phyloP scores from a whole-genome alignment of 2,329 filamentous ascomycete species.

The Fusarium sp. region DNA sequence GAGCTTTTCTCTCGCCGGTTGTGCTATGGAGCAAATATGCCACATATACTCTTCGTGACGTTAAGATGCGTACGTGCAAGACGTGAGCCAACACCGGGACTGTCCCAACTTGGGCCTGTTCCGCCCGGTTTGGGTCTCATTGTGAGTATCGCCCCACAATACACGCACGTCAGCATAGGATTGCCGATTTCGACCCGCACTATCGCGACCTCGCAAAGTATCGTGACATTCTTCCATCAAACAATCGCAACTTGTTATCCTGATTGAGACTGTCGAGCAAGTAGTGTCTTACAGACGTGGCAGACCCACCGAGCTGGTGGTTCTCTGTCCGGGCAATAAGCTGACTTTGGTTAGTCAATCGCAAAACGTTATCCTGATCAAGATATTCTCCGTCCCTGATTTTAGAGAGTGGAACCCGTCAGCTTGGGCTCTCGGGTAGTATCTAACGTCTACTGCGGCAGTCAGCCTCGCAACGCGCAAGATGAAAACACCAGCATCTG shows the following conservation, averaged over 20 bases:
- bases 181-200: not conserved
- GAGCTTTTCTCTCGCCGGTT: not conserved
- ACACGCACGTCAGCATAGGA: not conserved
- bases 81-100: not conserved
- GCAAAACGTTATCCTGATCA: not conserved
- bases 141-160: not conserved
- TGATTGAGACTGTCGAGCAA: not conserved
- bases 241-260: not conserved
- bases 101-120: not conserved
- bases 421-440: not conserved
- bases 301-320: not conserved
- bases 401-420: not conserved
- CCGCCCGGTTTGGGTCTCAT: not conserved
- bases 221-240: not conserved
- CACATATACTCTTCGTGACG: not conserved
- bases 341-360: not conserved
- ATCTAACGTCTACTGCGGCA: not conserved
- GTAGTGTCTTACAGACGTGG: not conserved
- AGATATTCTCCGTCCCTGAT: not conserved
- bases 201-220: not conserved
- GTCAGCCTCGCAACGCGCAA: not conserved
- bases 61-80: not conserved
- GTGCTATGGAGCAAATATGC: not conserved
- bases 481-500: not conserved
- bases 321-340: not conserved